Evolutionary conservation across 805 yeast species (phyloP), one percentile per base, ranked within the genome.

Genomic region (Zygotorulaspora chibaensis): DNA sequence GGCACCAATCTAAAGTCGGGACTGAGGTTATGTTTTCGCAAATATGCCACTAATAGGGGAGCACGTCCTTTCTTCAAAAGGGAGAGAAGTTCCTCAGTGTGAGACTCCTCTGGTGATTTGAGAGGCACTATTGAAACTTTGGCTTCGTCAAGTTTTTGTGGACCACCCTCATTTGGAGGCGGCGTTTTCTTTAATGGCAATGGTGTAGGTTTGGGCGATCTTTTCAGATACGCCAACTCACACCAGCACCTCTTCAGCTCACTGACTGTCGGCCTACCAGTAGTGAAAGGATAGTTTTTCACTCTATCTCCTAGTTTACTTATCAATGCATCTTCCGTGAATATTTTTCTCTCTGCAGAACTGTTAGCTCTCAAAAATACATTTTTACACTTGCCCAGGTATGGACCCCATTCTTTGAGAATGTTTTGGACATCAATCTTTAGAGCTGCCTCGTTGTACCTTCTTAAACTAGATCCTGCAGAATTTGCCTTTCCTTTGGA

Each of bases 401-500:
- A 71, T 0, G 67, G 59, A 50, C 73, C 73, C 98, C 99, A 93
- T 13, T 69, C 65, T 3, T 60, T 63, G 36, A 93, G 61, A 37
- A 90, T 64, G 30, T 80, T 83, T 46, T 83, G 74, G n/a, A 93
- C 81, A 51, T 93, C 99, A 43, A 76, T 73, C 45, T 78, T 78
- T 46, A 93, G 71, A 1, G 91, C 91, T 46, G 81, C 83, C 66
- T 93, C 99, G 58, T 90, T 91, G 57, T 88, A 82, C 50, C 99
- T 75, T 69, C 99, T 81, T 38, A 93, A 73, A 43, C 81, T 80
- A 1, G 97, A 84, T 42, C 99, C 99, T 0, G 96, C 99, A 20
- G 96, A 88, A 51, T 88, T 88, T 7, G 98, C 98, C 62, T 90
- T 91, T 3, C 99, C 98, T 54, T 84, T 79, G 1, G 96, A 85